Percentiles rank a stretch among this genome's conserved stretches.
These are phyloP conservation scores for Pluteus cervinus DNA, from an alignment of 768 basidiomycete species.

Conservation along the genomic window DNA sequence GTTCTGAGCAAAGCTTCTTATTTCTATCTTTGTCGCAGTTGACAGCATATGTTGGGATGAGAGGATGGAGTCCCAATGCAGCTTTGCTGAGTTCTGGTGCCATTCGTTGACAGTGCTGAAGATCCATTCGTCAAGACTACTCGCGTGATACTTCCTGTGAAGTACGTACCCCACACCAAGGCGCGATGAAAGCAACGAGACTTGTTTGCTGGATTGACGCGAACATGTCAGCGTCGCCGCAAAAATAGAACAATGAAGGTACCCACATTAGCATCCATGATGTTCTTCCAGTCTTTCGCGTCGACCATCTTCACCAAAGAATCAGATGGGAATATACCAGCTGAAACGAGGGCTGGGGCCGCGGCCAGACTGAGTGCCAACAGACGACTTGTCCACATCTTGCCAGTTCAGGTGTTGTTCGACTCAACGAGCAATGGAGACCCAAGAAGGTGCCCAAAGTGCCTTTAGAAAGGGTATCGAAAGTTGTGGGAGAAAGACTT, in stretches of 20 bases:
- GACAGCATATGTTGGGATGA: slow-evolving; percentile 88
- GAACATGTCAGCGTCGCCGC: background rate
- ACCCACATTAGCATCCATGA: slow-evolving; percentile 72
- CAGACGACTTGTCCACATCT: slow-evolving; percentile 31
- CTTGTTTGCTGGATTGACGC: slow-evolving; percentile 49
- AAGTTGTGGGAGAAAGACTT: too few species aligned
- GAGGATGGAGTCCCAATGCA: slow-evolving; percentile 68
- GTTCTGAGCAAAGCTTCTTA: slow-evolving; percentile 75
- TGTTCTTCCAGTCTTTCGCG: slow-evolving; percentile 60
- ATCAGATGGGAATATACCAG: slow-evolving; percentile 40
- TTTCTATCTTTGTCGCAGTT: slow-evolving; percentile 85
- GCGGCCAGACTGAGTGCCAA: slow-evolving; percentile 30
- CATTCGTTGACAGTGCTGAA: slow-evolving; percentile 78
- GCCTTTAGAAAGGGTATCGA: too few species aligned
- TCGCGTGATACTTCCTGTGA: background rate
- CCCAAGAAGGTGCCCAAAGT: too few species aligned
- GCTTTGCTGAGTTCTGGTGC: slow-evolving; percentile 84
- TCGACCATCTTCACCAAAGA: slow-evolving; percentile 71
- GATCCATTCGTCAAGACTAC: background rate
- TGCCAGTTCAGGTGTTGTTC: slow-evolving; percentile 8
- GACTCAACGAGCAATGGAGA: too few species aligned
- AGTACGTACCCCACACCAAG: slow-evolving; percentile 80
- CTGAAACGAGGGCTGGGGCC: slow-evolving; percentile 43
- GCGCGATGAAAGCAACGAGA: slow-evolving; percentile 89
- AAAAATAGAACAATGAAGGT: background rate